Evolutionary conservation across 2,329 filamentous ascomycete genomes (phyloP).

Genomic region (Aspergillus uvarum): DNA sequence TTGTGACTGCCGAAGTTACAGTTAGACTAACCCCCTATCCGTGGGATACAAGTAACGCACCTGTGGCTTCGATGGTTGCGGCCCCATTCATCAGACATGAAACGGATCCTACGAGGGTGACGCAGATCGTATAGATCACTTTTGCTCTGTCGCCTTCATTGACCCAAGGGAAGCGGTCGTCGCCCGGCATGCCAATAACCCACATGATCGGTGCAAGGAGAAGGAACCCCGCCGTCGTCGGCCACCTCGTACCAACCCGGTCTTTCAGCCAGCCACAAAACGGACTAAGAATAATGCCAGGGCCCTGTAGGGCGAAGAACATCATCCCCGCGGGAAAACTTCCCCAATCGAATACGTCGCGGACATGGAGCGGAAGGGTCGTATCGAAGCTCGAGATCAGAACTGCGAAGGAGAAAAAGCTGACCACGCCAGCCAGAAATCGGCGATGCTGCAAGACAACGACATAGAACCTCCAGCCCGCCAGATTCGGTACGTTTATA

Average conservation of each 20-base stretch:
- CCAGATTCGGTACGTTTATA: background rate
- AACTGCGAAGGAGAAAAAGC: conserved; percentile 48
- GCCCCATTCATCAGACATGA: conserved; percentile 29
- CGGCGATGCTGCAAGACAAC: conserved; percentile 45
- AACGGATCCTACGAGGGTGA: conserved; percentile 23
- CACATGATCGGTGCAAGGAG: conserved; percentile 26
- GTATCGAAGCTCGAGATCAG: conserved; percentile 57
- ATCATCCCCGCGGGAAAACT: conserved; percentile 56
- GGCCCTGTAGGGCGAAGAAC: conserved; percentile 59
- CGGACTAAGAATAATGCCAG: conserved; percentile 58
- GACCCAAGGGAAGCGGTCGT: conserved; percentile 28
- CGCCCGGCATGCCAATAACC: conserved; percentile 30
- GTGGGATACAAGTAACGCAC: conserved; percentile 20
- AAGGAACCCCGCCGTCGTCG: conserved; percentile 27
- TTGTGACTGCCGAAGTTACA: conserved; percentile 13
- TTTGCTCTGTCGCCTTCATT: conserved; percentile 18
- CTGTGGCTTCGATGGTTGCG: conserved; percentile 30
- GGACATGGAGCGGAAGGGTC: conserved; percentile 57
- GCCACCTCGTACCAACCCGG: conserved; percentile 24
- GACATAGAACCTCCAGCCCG: conserved; percentile 29
- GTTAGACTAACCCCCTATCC: background rate
- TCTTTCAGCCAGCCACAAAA: conserved; percentile 51
- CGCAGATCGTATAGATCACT: conserved; percentile 22
- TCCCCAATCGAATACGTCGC: conserved; percentile 54
- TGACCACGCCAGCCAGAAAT: conserved; percentile 45